Conservation (phyloP, 1,284 basidiomycete species). For the Cryptococcus sp. region DNA sequence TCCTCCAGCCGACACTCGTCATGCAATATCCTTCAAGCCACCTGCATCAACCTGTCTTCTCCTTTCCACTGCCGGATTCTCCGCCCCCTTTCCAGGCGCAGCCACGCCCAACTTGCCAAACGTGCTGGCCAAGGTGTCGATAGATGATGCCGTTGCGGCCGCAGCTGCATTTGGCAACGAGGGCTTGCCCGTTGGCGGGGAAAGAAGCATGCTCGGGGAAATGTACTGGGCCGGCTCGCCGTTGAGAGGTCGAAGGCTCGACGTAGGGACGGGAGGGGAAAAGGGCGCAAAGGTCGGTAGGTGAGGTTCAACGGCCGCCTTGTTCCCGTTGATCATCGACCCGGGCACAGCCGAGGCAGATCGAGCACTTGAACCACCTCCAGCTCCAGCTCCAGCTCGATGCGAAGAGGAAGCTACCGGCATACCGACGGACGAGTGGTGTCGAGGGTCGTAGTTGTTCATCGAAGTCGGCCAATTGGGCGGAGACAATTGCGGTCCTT, state of each 20-base stretch:
- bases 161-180: constrained; percentile 2
- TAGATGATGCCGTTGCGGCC: background rate
- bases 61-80: constrained; percentile 5
- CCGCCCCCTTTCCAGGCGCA: constrained; percentile 9
- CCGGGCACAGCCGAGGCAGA: constrained; percentile 4
- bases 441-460: constrained; percentile 17
- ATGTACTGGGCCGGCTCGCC: constrained; percentile 29
- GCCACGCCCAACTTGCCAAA: constrained; percentile 28
- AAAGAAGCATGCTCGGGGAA: constrained; percentile 36
- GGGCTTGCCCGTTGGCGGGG: constrained; percentile 18
- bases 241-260: constrained; percentile 15
- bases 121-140: constrained; percentile 18
- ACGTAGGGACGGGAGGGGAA: constrained; percentile 22
- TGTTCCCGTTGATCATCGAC: constrained; percentile 1
- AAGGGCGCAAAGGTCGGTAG: constrained; percentile 41
- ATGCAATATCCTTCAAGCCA: no score
- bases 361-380: background rate
- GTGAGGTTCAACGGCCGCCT: constrained; percentile 15
- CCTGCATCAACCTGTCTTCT: background rate
- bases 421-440: constrained; percentile 21
- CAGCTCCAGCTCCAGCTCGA: constrained; percentile 1
- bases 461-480: constrained; percentile 21
- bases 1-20: no score
- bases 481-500: constrained; percentile 18
- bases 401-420: constrained; percentile 11